phyloP scores from a whole-genome alignment of 306 rosid species.

The Vigna trinervia region DNA sequence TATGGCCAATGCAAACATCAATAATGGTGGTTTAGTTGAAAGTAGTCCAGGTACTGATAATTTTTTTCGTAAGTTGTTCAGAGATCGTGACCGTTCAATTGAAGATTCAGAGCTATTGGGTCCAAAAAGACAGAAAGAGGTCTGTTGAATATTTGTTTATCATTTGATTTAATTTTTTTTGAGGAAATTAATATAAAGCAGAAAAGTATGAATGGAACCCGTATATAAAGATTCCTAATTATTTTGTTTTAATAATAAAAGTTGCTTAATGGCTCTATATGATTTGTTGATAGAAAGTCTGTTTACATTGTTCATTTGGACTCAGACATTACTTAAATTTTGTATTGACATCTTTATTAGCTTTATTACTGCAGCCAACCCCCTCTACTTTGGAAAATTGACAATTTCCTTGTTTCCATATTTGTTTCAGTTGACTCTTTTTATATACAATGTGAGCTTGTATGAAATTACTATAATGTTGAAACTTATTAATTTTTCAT shows the following conservation, averaged over 20 bases:
- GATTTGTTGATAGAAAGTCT: not conserved
- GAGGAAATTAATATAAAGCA: constrained; percentile 32
- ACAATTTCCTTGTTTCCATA: not conserved
- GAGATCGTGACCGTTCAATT: constrained; percentile 90
- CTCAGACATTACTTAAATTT: constrained; percentile 17
- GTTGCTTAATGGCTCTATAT: constrained; percentile 2
- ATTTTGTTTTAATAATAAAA: constrained; percentile 9
- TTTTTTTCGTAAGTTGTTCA: constrained; percentile 91
- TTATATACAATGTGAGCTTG: not conserved
- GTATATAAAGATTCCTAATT: constrained; percentile 1
- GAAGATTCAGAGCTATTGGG: constrained; percentile 96
- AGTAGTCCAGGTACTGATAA: constrained; percentile 96
- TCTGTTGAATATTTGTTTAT: constrained; percentile 45
- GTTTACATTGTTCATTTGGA: constrained; percentile 32
- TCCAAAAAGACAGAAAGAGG: constrained; percentile 86
- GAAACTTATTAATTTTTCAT: not conserved
- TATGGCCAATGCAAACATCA: constrained; percentile 59
- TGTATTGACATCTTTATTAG: constrained; percentile 9
- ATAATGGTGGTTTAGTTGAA: constrained; percentile 60
- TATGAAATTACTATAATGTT: not conserved
- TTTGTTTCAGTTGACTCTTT: constrained; percentile 2
- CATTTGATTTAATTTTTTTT: constrained; percentile 36
- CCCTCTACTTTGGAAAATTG: not conserved
- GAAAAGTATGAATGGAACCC: constrained; percentile 11
- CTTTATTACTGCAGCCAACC: not conserved